Evolutionary conservation across 352 stramenopile species (phyloP).

Genomic region (Plasmopara viticola): DNA sequence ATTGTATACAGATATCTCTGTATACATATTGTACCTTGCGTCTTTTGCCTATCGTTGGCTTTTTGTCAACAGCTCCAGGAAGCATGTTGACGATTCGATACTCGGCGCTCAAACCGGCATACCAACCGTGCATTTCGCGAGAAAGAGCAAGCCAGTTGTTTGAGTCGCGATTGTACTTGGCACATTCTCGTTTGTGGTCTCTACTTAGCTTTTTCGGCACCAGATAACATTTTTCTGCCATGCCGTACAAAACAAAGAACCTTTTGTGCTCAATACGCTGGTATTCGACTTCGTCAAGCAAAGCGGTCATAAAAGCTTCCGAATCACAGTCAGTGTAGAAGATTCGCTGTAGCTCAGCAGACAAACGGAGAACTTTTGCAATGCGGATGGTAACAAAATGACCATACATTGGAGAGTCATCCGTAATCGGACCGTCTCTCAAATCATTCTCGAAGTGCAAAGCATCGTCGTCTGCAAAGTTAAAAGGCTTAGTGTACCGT

Average conservation of each 20-base stretch:
- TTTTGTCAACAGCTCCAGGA: constrained; percentile 7
- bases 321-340: constrained; percentile 1
- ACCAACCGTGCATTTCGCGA: constrained; percentile 6
- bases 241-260: constrained; percentile 1
- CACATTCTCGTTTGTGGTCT: constrained; percentile 5
- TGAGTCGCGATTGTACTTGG: constrained; percentile 5
- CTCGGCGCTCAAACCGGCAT: constrained; percentile 7
- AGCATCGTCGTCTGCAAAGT: constrained; percentile 9
- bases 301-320: constrained; percentile 1
- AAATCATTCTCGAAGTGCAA: constrained; percentile 8
- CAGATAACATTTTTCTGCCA: constrained; percentile 2
- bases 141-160: constrained; percentile 8
- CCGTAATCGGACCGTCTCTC: background rate
- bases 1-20: constrained; percentile 7
- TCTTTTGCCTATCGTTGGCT: constrained; percentile 9
- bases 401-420: constrained; percentile 1
- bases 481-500: constrained; percentile 6
- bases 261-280: constrained; percentile 6
- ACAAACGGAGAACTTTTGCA: constrained; percentile 1
- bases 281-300: constrained; percentile 5
- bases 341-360: constrained; percentile 4
- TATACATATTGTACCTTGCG: constrained; percentile 6
- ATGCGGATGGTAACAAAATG: background rate
- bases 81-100: constrained; percentile 14
- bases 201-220: constrained; percentile 2